Evolutionary conservation across 202 grass and related monocot species (phyloP).

Genomic region (Sporobolus alterniflorus): DNA sequence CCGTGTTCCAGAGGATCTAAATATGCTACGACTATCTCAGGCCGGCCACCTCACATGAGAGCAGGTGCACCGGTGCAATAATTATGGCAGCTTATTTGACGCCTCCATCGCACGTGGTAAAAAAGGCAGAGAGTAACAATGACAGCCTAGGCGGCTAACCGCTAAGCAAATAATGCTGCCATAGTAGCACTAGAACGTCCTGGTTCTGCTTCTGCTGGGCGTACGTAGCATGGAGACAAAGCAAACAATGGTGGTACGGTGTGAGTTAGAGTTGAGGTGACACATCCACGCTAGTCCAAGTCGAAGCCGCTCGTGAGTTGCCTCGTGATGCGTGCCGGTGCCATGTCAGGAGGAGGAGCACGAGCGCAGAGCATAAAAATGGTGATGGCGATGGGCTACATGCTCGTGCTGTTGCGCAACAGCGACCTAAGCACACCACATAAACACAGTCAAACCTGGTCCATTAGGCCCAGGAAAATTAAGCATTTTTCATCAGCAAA

Average conservation of each 20-base stretch:
- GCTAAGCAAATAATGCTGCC: no score
- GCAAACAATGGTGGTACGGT: no score
- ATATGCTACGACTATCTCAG: no score
- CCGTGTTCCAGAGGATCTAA: no score
- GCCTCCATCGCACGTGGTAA: background rate
- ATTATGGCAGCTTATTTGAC: background rate
- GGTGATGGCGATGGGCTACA: background rate
- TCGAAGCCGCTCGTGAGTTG: conserved; percentile 4
- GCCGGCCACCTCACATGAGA: no score
- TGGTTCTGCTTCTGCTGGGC: background rate
- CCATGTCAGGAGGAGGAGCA: background rate
- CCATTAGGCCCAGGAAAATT: no score
- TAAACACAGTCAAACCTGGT: no score
- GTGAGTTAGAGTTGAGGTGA: background rate
- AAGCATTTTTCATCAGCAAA: no score
- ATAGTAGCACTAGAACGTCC: background rate
- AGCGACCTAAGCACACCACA: no score
- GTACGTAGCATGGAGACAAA: background rate
- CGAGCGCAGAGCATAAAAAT: background rate
- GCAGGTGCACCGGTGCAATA: no score
- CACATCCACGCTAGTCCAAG: background rate
- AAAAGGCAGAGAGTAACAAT: background rate
- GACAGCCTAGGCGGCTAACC: background rate
- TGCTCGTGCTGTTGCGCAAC: background rate
- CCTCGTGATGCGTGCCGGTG: background rate